A percentile compares a stretch with the other conserved stretches of the same genome.
Evolutionary conservation across 2,329 filamentous ascomycete genomes (phyloP).

Genomic region (Xylariaceae sp.): DNA sequence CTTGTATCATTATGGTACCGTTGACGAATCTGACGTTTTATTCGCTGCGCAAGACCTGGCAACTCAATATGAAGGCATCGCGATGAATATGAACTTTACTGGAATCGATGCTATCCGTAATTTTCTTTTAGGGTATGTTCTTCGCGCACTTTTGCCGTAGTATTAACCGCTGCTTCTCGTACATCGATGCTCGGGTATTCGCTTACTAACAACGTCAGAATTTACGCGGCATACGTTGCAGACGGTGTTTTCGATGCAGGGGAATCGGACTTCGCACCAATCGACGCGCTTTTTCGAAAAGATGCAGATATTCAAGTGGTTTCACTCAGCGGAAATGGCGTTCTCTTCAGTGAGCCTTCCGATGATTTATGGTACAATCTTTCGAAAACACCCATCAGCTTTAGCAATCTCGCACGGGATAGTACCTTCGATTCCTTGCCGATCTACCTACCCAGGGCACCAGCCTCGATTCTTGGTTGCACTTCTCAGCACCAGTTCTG

Average conservation of each 20-base stretch:
- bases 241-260: too few species aligned
- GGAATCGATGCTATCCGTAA: too few species aligned
- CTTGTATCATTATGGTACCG: slow-evolving; percentile 8
- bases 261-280: not conserved
- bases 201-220: too few species aligned
- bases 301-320: slow-evolving; percentile 7
- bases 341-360: not conserved
- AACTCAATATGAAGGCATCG: too few species aligned
- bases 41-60: too few species aligned
- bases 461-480: slow-evolving; percentile 12
- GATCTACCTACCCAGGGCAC: slow-evolving; percentile 3
- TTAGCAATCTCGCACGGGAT: not conserved
- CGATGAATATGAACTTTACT: too few species aligned
- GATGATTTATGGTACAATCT: slow-evolving; percentile 11
- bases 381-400: not conserved
- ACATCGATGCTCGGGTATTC: too few species aligned
- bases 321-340: slow-evolving; percentile 9
- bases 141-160: not conserved
- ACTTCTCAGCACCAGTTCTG: slow-evolving; percentile 13
- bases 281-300: not conserved
- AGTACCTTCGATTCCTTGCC: not conserved
- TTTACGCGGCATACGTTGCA: too few species aligned
- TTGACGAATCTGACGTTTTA: not conserved
- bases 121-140: slow-evolving; percentile 1
- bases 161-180: too few species aligned